These are phyloP conservation scores for Fusarium tuaranense DNA, from an alignment of 2,329 filamentous ascomycete genomes.

Conservation along the genomic window DNA sequence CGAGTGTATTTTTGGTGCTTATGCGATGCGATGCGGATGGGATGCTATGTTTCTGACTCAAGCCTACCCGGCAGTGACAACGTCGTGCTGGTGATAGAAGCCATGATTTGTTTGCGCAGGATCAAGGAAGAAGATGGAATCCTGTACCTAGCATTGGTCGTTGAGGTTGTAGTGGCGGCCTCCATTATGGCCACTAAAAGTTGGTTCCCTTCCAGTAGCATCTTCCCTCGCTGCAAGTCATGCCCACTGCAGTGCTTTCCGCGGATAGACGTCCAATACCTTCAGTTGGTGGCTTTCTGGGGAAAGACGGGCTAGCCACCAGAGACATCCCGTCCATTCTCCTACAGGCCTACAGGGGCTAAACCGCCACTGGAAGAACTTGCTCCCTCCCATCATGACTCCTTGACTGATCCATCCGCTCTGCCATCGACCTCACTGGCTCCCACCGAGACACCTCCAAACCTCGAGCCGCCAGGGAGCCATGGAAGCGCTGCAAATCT, in stretches of 20 bases:
- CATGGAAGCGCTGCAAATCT: constrained; percentile 23
- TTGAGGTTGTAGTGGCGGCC: not conserved
- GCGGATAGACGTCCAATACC: not conserved
- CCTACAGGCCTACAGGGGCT: not conserved
- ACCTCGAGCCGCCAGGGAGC: constrained; percentile 2
- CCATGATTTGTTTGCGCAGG: not conserved
- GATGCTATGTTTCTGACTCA: not conserved
- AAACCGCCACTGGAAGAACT: constrained; percentile 21
- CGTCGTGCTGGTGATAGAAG: not conserved
- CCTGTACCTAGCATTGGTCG: not conserved
- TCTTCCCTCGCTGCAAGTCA: constrained; percentile 1
- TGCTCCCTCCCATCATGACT: not conserved
- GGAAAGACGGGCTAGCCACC: not conserved
- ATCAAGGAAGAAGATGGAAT: not conserved
- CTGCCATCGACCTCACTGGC: constrained; percentile 5
- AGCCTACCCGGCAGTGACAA: not conserved
- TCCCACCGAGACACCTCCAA: constrained; percentile 8
- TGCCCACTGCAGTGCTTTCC: not conserved
- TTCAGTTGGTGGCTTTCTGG: constrained; percentile 27
- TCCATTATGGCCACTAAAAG: not conserved
- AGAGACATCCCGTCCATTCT: not conserved
- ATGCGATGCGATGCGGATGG: not conserved
- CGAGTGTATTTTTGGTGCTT: constrained; percentile 33
- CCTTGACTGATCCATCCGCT: not conserved
- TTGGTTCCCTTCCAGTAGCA: constrained; percentile 6